Evolutionary conservation across 768 basidiomycete genomes (phyloP).

Genomic region (Mycena belliarum): DNA sequence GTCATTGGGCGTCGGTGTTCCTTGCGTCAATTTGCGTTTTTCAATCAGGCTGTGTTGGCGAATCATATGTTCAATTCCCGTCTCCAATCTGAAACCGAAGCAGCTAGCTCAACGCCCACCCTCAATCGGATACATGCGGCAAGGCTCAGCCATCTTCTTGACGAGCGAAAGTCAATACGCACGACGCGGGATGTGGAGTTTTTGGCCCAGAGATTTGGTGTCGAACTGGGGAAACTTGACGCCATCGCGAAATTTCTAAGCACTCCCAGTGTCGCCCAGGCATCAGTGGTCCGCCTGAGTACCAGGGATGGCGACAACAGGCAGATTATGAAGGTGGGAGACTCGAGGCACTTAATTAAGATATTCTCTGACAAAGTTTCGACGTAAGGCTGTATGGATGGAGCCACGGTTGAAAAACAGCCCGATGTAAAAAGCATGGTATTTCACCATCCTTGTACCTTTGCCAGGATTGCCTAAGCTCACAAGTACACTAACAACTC

Average conservation of each 20-base stretch:
- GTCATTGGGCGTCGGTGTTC: not conserved
- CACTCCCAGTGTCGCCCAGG: conserved; percentile 60
- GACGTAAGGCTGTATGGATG: conserved; percentile 46
- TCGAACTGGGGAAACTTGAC: conserved; percentile 56
- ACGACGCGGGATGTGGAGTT: conserved; percentile 43
- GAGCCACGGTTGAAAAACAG: conserved; percentile 30
- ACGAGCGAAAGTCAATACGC: conserved; percentile 55
- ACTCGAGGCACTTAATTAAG: not conserved
- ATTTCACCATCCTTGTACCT: not conserved
- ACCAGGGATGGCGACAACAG: conserved; percentile 60
- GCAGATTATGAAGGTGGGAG: conserved; percentile 20
- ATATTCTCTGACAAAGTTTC: not conserved
- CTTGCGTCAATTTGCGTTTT: conserved; percentile 9
- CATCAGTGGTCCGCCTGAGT: conserved; percentile 36
- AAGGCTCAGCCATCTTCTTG: conserved; percentile 57
- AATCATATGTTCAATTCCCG: conserved; percentile 56
- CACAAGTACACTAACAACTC: too few relatives aligned
- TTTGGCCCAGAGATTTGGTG: conserved; percentile 54
- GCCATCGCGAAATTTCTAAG: conserved; percentile 58
- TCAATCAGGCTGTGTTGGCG: conserved; percentile 30
- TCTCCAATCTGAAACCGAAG: conserved; percentile 55
- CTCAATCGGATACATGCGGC: conserved; percentile 58
- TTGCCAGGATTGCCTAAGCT: too few relatives aligned
- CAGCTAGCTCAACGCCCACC: conserved; percentile 38
- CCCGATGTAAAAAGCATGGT: not conserved